These are phyloP conservation scores for Podosphaera fusca DNA, from an alignment of 2,329 filamentous ascomycete genomes.

Conservation along the genomic window DNA sequence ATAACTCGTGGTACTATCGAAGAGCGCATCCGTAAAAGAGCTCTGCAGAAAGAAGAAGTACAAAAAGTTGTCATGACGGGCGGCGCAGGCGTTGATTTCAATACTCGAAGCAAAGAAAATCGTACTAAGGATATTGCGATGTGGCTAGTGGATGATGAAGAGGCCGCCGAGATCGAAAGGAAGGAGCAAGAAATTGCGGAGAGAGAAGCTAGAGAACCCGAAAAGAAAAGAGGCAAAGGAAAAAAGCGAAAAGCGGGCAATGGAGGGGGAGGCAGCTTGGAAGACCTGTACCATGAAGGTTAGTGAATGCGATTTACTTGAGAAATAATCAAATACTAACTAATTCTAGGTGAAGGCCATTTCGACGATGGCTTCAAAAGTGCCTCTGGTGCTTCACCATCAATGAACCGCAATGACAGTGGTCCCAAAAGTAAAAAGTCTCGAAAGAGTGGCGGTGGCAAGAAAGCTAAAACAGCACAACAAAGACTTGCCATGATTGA, in stretches of 20 bases:
- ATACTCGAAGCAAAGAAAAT: conserved; percentile 72
- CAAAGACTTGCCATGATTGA: conserved; percentile 46
- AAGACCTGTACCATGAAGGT: conserved; percentile 99
- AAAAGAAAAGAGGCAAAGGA: conserved; percentile 34
- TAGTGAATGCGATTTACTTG: conserved; percentile 20
- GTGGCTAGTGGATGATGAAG: conserved; percentile 95
- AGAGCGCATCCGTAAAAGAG: conserved; percentile 90
- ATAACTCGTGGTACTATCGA: conserved; percentile 95
- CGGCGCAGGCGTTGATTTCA: conserved; percentile 82
- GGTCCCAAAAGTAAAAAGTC: conserved; percentile 34
- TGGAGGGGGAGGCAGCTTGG: conserved; percentile 41
- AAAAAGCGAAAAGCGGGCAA: conserved; percentile 35
- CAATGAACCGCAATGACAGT: conserved; percentile 28
- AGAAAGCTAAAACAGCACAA: conserved; percentile 46
- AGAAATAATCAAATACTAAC: conserved; percentile 14
- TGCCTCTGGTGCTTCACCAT: conserved; percentile 66
- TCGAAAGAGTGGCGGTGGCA: conserved; percentile 23
- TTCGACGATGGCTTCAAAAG: conserved; percentile 76
- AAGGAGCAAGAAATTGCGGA: conserved; percentile 69
- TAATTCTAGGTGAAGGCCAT: conserved; percentile 59
- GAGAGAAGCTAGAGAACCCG: conserved; percentile 32
- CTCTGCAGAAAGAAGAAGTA: conserved; percentile 94
- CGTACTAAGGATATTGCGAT: conserved; percentile 94
- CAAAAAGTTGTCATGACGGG: conserved; percentile 92
- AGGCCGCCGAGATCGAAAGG: conserved; percentile 79